A percentile compares a stretch with the other conserved stretches of the same genome.
Evolutionary conservation across 306 rosid species (phyloP).

Genomic region (Dalbergia oliveri): DNA sequence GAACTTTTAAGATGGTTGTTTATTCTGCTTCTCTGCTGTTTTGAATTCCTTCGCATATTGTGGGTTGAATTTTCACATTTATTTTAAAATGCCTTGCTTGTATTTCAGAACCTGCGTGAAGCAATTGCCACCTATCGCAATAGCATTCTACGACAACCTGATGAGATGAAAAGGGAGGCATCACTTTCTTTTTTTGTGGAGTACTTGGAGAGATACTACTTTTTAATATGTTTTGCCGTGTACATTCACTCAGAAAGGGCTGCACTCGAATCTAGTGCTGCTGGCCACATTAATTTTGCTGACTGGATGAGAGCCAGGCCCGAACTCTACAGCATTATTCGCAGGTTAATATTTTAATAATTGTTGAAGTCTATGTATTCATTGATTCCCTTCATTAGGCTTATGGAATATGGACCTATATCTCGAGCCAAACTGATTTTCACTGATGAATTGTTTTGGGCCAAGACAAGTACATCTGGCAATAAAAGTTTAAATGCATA

Average conservation of each 20-base stretch:
- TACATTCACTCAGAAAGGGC: conserved; percentile 82
- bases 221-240: conserved; percentile 93
- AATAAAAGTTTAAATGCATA: conserved; percentile 9
- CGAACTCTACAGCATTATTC: conserved; percentile 88
- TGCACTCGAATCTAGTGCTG: conserved; percentile 61
- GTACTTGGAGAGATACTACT: conserved; percentile 97
- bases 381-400: conserved; percentile 8
- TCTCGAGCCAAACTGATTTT: conserved; percentile 30
- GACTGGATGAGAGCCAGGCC: conserved; percentile 97
- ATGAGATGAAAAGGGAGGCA: conserved; percentile 96
- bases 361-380: conserved; percentile 32
- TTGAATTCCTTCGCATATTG: conserved; percentile 29
- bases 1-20: conserved; percentile 39
- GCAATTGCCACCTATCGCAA: conserved; percentile 90
- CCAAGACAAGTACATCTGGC: conserved; percentile 5
- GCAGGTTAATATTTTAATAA: conserved; percentile 62
- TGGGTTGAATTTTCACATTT: conserved; percentile 35
- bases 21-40: conserved; percentile 14
- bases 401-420: conserved; percentile 1
- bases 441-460: too few relatives aligned
- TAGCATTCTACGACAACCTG: conserved; percentile 86
- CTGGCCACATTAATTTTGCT: conserved; percentile 63
- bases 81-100: conserved; percentile 37
- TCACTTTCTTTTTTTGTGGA: conserved; percentile 84
- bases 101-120: conserved; percentile 83